Base-by-base conservation (phyloP, 2,329 filamentous ascomycete species). In the Botrytis aclada region DNA sequence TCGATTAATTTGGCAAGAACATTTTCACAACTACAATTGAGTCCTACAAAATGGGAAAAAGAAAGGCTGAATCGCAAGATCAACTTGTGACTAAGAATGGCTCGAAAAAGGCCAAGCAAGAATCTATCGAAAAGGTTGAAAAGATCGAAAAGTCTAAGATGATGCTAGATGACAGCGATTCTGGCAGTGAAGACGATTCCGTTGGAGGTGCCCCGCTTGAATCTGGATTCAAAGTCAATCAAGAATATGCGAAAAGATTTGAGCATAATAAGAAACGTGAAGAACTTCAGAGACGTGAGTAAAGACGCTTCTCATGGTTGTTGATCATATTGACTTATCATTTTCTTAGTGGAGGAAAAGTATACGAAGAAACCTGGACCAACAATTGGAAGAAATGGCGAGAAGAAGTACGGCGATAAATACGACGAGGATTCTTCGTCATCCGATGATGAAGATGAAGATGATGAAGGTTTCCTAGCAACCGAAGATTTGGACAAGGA, bases 231-330 rank as follows among this genome's bases (percentile, higher is more conserved):
- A 94, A 92, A 81, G 91, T 99, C 83, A 98, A 99, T 82, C 86
- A 94, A 81, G 93, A 97, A 70, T 99, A 91, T 82, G 96, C 96
- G 61, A 89, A 88, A 77, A 88, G 93, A 58, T 98, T 97, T 79
- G 96, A 99, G 82, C 88, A 98, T 84, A 99, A 99, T 84, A 98
- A 98, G 85, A 97, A 97, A 84, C 89, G 95, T 73, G 95, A 97
- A 81, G 96, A 99, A 81, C 85, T 90, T 76, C 91, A 94, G 25
- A 87, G 88, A 80, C 82, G 91, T 92, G 80, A 78, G 88, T 83
- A 41, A 67, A 77, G 62, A 32, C 56, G 56, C 29, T n/a, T 22
- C 25, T 16, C 4, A 14, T 4, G 29, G 75, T 32, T 70, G 63
- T 7, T 61, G 79, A 82, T 77, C 82, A 73, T 58, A 58, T 14